Evolutionary conservation across 345 rosid species (phyloP).

Genomic region (Salix purpurea): DNA sequence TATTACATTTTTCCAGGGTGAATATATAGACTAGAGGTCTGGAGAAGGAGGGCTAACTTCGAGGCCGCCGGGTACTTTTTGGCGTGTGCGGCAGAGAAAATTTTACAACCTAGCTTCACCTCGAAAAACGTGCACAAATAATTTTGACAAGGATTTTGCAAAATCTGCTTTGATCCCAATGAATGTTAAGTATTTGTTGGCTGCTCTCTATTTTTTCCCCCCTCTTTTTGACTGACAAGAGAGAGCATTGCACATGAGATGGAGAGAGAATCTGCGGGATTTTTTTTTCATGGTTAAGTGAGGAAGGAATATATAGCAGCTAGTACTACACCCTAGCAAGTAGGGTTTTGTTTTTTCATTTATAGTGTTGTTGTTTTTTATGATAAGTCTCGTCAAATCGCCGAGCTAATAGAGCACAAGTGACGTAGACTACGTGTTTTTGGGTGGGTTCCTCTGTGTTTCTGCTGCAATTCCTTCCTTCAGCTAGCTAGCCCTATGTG

Average conservation of each 20-base stretch:
- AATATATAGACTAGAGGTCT: too few species aligned
- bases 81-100: constrained; percentile 12
- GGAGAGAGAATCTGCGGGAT: too few species aligned
- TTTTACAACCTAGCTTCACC: neutral
- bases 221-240: too few species aligned
- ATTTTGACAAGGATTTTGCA: neutral
- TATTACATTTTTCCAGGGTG: too few species aligned
- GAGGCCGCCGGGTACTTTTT: constrained; percentile 35
- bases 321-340: too few species aligned
- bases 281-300: neutral
- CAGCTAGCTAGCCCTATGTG: too few species aligned
- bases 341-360: too few species aligned
- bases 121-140: neutral
- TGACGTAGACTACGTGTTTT: constrained; percentile 19
- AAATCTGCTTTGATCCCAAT: constrained; percentile 11
- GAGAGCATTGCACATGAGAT: too few species aligned
- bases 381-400: constrained; percentile 31
- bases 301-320: neutral
- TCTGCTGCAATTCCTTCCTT: neutral
- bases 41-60: constrained; percentile 10
- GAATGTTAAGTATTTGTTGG: neutral
- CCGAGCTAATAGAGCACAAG: constrained; percentile 12
- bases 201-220: neutral
- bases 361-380: neutral
- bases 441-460: neutral